phyloP scores from a whole-genome alignment of 352 stramenopile genomes.

The Phytophthora palmivora region DNA sequence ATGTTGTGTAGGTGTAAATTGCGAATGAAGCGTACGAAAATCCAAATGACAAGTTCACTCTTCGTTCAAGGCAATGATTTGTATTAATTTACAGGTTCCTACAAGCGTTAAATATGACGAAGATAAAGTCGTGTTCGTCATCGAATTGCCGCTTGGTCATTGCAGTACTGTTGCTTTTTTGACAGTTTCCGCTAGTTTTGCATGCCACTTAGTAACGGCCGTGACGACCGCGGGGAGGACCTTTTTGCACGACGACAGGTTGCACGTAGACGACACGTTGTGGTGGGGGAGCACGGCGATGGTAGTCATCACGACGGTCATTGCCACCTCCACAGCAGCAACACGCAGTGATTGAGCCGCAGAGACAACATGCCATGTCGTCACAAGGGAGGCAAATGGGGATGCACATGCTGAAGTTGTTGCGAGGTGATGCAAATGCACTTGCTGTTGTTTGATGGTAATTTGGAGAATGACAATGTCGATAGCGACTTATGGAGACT shows the following conservation, averaged over 20 bases:
- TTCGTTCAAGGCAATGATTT: conserved; percentile 9
- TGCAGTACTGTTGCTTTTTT: neutral
- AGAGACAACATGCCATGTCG: conserved; percentile 41
- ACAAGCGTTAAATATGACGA: neutral
- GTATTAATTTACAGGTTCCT: conserved; percentile 4
- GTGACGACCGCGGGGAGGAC: conserved; percentile 18
- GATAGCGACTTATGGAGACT: conserved; percentile 17
- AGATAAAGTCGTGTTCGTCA: conserved; percentile 1
- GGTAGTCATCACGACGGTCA: conserved; percentile 24
- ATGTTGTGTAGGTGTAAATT: conserved; percentile 13
- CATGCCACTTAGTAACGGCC: conserved; percentile 14
- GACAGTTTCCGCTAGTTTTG: neutral
- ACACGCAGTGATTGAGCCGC: conserved; percentile 37
- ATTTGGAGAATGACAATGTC: conserved; percentile 29
- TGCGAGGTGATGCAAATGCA: conserved; percentile 3
- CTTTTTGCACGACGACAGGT: conserved; percentile 39
- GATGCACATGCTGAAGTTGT: conserved; percentile 32
- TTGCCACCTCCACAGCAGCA: conserved; percentile 38
- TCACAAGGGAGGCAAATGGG: conserved; percentile 39
- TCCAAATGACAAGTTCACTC: conserved; percentile 2
- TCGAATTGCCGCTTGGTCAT: conserved; percentile 2
- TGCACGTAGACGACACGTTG: conserved; percentile 47
- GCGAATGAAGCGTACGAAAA: conserved; percentile 19
- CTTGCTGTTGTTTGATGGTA: conserved; percentile 2
- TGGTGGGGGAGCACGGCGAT: conserved; percentile 18